phyloP scores from a whole-genome alignment of 2,329 filamentous ascomycete genomes.

The Aureobasidium sp. region DNA sequence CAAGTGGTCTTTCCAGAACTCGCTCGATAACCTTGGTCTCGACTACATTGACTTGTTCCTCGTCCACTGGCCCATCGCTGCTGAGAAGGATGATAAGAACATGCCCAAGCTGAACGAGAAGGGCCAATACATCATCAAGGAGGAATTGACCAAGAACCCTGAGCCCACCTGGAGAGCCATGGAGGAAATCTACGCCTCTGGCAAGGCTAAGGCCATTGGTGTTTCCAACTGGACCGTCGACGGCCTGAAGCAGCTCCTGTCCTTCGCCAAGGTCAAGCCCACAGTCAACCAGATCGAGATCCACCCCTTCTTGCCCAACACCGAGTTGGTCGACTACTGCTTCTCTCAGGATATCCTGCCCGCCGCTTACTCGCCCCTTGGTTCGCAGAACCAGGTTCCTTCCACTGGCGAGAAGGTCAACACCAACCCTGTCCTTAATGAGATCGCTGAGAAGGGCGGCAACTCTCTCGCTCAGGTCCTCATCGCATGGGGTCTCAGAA shows the following conservation, averaged over 20 bases:
- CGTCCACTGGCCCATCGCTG: constrained; percentile 41
- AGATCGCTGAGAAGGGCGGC: constrained; percentile 51
- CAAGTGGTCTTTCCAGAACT: constrained; percentile 30
- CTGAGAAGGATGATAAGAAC: constrained; percentile 44
- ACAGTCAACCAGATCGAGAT: constrained; percentile 45
- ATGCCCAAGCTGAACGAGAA: constrained; percentile 45
- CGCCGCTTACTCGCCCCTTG: constrained; percentile 51
- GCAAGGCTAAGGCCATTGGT: constrained; percentile 49
- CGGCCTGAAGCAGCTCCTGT: constrained; percentile 38
- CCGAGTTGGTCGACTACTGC: constrained; percentile 51
- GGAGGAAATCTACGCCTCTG: constrained; percentile 50
- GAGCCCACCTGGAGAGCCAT: constrained; percentile 57
- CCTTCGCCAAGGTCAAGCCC: constrained; percentile 36
- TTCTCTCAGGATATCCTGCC: constrained; percentile 51
- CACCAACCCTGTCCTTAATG: constrained; percentile 53
- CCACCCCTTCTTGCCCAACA: constrained; percentile 56
- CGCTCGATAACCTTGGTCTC: constrained; percentile 28
- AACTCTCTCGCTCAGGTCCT: constrained; percentile 55
- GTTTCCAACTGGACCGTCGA: constrained; percentile 46
- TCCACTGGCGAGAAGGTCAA: constrained; percentile 60
- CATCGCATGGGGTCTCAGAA: constrained; percentile 58
- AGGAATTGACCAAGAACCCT: constrained; percentile 59
- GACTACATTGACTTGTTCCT: constrained; percentile 34
- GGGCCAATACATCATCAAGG: constrained; percentile 56
- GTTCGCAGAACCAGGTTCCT: constrained; percentile 63